Evolutionary conservation across 2,329 filamentous ascomycete species (phyloP), one percentile per base, ranked within the genome.

Genomic region (Myriosclerotinia curreyana): DNA sequence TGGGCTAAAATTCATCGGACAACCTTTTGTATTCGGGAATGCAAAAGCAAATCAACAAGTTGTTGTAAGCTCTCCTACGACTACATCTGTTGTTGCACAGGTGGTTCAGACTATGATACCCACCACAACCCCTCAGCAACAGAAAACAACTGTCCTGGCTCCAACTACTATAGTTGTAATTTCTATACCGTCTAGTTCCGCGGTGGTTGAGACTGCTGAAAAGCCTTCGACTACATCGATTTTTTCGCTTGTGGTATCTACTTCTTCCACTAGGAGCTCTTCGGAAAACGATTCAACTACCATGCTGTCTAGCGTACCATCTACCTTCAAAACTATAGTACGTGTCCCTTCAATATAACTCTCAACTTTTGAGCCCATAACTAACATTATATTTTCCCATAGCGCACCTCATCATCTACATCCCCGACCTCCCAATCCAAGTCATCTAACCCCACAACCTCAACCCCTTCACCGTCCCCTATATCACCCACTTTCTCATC

Each of bases 1-100:
- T n/a, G 59, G 49, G 2, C 36, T 53, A 2, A 42, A 11, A 9
- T 61, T 61, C 17, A 53, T 28, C 20, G 25, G 49, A 44, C 5
- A 28, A 25, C 11, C 28, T 3, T 53, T 61, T 17, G 34, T 38
- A 22, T 61, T 61, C 25, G 49, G 38, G 4, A 8, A 61, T 44
- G 9, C 49, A 6, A 52, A 22, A 14, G 59, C 49, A 28, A 61
- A 46, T 52, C 59, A 53, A 22, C n/a, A n/a, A 14, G 12, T 40
- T 2, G 12, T 38, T 38, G 51, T 38, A 17, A 40, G n/a, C 51
- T 15, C n/a, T 7, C n/a, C 51, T 22, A 22, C 34, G 3, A 38
- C 51, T 53, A 40, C 51, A 17, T 22, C 34, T 8, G 34, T 3
- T 38, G 51, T 12, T 7, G 51, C 34, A 53, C 34, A 53, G n/a